Evolutionary conservation across 1,284 basidiomycete species (phyloP), one percentile per base, ranked within the genome.

Genomic region (Ganoderma lucidum): DNA sequence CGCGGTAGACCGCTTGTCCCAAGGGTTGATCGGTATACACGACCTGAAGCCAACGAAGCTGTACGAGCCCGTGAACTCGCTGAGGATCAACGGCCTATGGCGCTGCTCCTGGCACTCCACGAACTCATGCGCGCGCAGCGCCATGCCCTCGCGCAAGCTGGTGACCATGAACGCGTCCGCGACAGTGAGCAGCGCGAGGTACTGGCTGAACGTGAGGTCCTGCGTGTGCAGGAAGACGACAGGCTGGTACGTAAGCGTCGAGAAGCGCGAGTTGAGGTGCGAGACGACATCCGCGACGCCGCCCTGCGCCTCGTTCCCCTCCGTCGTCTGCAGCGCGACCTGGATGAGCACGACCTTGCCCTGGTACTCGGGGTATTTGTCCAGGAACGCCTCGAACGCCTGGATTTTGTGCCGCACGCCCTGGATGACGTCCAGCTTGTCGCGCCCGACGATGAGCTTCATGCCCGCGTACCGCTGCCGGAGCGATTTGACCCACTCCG

Each of bases 111-210:
- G 93, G 74, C 92, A 94, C 78, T 94, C 92, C 15, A 96, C 93
- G 78, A 90, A 96, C 79, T 96, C 95, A 77, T 95, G 93, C 9
- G 92, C 90, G 51, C 86, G 83, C 65, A 95, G 80, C 39, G 94
- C 94, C 95, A 96, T 96, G 0, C 95, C 95, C 80, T 96, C 95
- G 8, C 95, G 85, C 77, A 96, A 80, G 78, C 90, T 92, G 2
- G 93, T 93, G 37, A 95, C 92, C 74, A 96, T 83, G 80, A 96
- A 96, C n/a, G 91, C 93, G 79, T 96, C 95, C 1, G 93, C 95
- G 6, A 93, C 90, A 3, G 87, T 94, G 60, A 96, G 83, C 44
- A 96, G 82, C 10, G 93, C 95, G 17, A 96, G 85, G 78, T 96
- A 96, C 77, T 96, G 94, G 72, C 86, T 89, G 79, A 96, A 96